Evolutionary conservation across 768 basidiomycete species (phyloP), one percentile per base, ranked within the genome.

Genomic region (Tulasnella sp.): DNA sequence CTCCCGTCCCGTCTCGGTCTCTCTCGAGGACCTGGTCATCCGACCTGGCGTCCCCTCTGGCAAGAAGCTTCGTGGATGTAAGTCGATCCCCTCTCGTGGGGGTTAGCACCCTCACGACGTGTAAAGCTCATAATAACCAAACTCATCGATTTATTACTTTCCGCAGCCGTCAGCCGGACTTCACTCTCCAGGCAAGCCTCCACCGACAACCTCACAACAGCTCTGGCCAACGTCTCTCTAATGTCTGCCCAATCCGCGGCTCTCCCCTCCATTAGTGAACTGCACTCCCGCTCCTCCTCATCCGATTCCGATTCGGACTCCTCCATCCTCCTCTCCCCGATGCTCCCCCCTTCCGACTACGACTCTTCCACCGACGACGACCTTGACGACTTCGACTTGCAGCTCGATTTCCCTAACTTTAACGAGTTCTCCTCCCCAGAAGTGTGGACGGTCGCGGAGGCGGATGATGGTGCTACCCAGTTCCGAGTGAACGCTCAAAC

Each of bases 21-120:
- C 46, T 41, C 79, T 80, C 64, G 79, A 73, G n/a, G 79, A 80
- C 22, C 73, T 80, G 31, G 69, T 75, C 72, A 42, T 78, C 58
- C 34, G 77, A 14, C 34, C 77, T 50, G 28, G 46, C 54, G 7
- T 20, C 24, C 24, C 31, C 31, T 42, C 54, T 54, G 64, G 64
- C 58, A 78, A 78, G 58, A 60, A 78, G 77, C 40, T 72, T 11
- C 77, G 77, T 64, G 41, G 16, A 46, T 64, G 77, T 78, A 46
- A 69, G 77, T 64, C 28, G 50, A 37, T 28, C n/a, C 22, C 18
- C 60, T 60, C 12, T n/a, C 22, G 14, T 20, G 22, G 2, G 48
- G 76, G 28, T 37, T 69, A 37, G 28, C 64, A 14, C 7, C 64
- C 28, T 31, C 76, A 6, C 20, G 24, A 31, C 37, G 41, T 54